Conservation (phyloP, 192 early-diverging fungal genomes). For the Umbelopsis isabellina region DNA sequence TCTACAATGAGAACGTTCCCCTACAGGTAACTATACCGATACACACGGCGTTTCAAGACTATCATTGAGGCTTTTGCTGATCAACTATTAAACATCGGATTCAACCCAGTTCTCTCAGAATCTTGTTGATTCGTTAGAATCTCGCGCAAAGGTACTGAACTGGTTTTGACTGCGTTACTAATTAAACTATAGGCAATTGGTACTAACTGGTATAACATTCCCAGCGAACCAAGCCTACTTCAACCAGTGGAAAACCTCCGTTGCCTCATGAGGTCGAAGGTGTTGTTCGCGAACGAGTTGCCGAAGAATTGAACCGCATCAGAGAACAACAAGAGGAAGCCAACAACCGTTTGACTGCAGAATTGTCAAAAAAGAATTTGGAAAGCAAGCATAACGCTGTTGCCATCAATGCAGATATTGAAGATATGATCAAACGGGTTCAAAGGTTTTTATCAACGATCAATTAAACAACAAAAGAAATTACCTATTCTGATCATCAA, state of each 20-base stretch:
- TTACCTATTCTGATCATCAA: background rate
- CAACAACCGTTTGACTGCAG: slow-evolving; percentile 22
- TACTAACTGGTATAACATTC: background rate
- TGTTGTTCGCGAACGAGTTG: slow-evolving; percentile 38
- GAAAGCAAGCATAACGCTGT: slow-evolving; percentile 38
- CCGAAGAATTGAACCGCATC: slow-evolving; percentile 28
- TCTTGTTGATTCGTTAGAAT: slow-evolving; percentile 33
- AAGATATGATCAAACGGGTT: slow-evolving; percentile 36
- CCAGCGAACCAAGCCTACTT: background rate
- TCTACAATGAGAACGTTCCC: slow-evolving; percentile 39
- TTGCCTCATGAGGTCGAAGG: slow-evolving; percentile 33
- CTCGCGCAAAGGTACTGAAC: slow-evolving; percentile 26
- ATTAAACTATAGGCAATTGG: background rate
- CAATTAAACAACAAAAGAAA: background rate
- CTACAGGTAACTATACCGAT: slow-evolving; percentile 27
- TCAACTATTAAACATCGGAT: background rate
- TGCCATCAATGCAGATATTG: slow-evolving; percentile 31
- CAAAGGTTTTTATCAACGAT: slow-evolving; percentile 27
- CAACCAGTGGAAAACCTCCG: slow-evolving; percentile 5
- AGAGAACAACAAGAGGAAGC: slow-evolving; percentile 29
- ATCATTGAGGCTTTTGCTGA: background rate
- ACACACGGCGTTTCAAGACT: background rate
- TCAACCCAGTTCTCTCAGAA: slow-evolving; percentile 33
- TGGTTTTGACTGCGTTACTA: background rate
- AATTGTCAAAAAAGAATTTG: slow-evolving; percentile 30